Evolutionary conservation across 1,284 basidiomycete genomes (phyloP), one percentile per base, ranked within the genome.

Genomic region (Rhizoctonia solani): DNA sequence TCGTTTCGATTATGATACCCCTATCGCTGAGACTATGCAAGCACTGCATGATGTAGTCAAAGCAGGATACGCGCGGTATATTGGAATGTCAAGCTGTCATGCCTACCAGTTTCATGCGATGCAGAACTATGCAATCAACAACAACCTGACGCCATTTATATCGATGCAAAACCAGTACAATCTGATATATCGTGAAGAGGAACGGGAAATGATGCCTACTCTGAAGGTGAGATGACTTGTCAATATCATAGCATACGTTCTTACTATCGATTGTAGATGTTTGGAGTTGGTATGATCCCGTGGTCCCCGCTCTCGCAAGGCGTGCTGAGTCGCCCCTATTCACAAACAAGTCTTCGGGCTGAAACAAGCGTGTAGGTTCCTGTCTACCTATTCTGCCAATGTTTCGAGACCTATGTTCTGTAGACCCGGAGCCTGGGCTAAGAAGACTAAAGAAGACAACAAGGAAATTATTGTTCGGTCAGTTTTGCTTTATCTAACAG

Each of bases 31-130:
- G 72, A 77, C 76, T 0, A 81, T 81, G 80, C 75, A 79, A 63
- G 80, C 80, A 9, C 73, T 81, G 1, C 77, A 81, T 70, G 79
- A 81, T 65, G 75, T 81, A 25, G 78, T 79, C 47, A 72, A 78
- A 70, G 69, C 70, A 0, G 80, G 80, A 34, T 74, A 74, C 53
- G 79, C 75, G 11, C 71, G 79, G 25, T 81, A 81, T 74, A 76
- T 81, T 55, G 80, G 80, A 68, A 79, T 78, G 78, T 73, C 69
- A 46, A 65, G 50, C 3, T 61, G 52, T 19, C 47, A 59, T 29
- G 67, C 55, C 14, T 67, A 34, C 19, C 65, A 56, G 42, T 69
- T 81, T 73, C 74, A 76, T 44, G 69, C 53, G 47, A 68, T 68
- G 66, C 68, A 69, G 34, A 52, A 76, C 70, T 78, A 77, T 70